Evolutionary conservation across 2,329 filamentous ascomycete genomes (phyloP), one percentile per base, ranked within the genome.

Genomic region (Fusarium stilboides): DNA sequence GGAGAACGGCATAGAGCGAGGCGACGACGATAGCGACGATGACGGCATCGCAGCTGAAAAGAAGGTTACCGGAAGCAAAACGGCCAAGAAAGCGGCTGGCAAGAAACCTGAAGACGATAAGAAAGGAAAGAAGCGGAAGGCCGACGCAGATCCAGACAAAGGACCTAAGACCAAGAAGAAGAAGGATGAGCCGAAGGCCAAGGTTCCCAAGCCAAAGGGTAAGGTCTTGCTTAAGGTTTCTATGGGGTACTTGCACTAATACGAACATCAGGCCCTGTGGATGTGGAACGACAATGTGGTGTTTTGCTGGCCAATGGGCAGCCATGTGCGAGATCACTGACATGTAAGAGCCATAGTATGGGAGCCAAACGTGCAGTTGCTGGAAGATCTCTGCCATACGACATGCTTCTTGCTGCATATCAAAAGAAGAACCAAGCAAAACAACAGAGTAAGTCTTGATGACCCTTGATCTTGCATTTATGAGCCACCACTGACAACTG

Each of bases 391-490:
- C 82, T 97, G 62, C 94, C 94, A 2, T 98, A 98, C 76, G 94
- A 97, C 79, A 96, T 97, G 91, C 84, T 98, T 39, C 86, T 98
- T 37, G 90, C 92, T 15, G 91, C 92, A 9, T 96, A 96, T 76
- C 93, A 96, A 79, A 98, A 98, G 86, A 98, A 98, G 85, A 99
- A 99, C 75, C 96, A 98, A 80, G 96, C 96, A 22, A 97, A 97
- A 77, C 93, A 97, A 82, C 96, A 98, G 80, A 97, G 93, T 94
- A 85, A 82, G 91, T 87, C 43, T 39, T 55, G 17, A 39, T 24
- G 7, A 13, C 13, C 17, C 17, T 5, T 47, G 14, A 10, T 20
- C 24, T 37, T 33, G 7, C 20, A 15, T n/a, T 43, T n/a, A 6
- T 26, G n/a, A 50, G 36, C 6, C 28, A n/a, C 8, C 26, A 46